phyloP scores from a whole-genome alignment of 768 basidiomycete species.

The Tephrocybe sp. region DNA sequence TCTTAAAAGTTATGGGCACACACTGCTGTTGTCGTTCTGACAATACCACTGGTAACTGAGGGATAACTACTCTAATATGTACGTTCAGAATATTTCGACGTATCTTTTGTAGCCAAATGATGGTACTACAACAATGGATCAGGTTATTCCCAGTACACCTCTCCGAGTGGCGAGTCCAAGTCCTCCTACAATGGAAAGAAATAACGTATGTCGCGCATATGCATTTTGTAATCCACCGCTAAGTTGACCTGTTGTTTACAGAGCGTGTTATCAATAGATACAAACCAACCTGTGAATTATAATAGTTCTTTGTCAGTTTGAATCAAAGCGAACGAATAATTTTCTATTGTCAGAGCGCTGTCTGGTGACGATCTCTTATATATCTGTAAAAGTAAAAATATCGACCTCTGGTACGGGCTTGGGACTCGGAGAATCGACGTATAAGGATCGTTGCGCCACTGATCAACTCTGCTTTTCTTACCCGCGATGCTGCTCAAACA shows the following conservation, averaged over 20 bases:
- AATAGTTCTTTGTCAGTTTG: too few relatives aligned
- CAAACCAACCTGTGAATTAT: too few relatives aligned
- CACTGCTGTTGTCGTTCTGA: slow-evolving; percentile 56
- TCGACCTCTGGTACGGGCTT: too few relatives aligned
- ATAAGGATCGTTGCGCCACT: too few relatives aligned
- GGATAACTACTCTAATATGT: slow-evolving; percentile 66
- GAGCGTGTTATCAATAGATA: too few relatives aligned
- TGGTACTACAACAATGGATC: slow-evolving; percentile 49
- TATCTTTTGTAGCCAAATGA: background rate
- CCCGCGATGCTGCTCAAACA: too few relatives aligned
- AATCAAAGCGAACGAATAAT: too few relatives aligned
- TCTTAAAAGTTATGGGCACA: slow-evolving; percentile 55
- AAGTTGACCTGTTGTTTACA: background rate
- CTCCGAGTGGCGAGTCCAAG: slow-evolving; percentile 32
- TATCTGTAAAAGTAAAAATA: too few relatives aligned
- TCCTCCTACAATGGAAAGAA: slow-evolving; percentile 11
- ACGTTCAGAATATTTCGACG: slow-evolving; percentile 13
- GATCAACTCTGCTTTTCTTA: too few relatives aligned
- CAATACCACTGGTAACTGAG: slow-evolving; percentile 33
- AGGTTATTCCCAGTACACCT: slow-evolving; percentile 49
- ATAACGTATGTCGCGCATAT: background rate
- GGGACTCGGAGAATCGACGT: too few relatives aligned
- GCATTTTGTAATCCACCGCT: background rate
- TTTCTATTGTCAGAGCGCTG: too few relatives aligned
- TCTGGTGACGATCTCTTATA: too few relatives aligned